Base-by-base conservation (phyloP, 106 monocot genomes). In the Ottelia alismoides region DNA sequence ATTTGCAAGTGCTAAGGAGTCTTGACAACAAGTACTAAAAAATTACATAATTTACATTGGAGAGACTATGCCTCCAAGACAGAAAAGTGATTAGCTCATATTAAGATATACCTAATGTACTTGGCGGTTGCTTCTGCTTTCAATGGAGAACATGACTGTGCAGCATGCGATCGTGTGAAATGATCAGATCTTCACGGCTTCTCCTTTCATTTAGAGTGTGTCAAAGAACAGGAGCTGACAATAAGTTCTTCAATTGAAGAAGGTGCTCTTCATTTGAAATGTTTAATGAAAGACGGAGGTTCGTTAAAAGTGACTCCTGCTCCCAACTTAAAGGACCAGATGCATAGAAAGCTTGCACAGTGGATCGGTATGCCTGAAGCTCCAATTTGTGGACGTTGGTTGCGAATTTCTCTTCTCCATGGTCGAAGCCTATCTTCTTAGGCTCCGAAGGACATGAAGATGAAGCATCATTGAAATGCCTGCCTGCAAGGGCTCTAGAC, bases 201-300 rank as follows among this genome's bases (percentile, higher is more conserved):
- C n/a, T n/a, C n/a, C n/a, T n/a, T n/a, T n/a, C n/a, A n/a, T n/a
- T n/a, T n/a, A n/a, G n/a, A n/a, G n/a, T n/a, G 40, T 16, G 16
- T 56, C 19, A 56, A 31, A 21, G 30, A 30, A 56, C n/a, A 17
- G 19, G 1, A 68, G 62, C 9, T 29, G 69, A 65, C 30, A 75
- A 35, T 1, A 78, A 57, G 28, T 62, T 18, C 64, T 49, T 78
- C 26, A 78, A 19, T 27, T 73, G 59, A 20, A 25, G 55, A 30
- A 67, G 48, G 40, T 80, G 79, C 27, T 80, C 79, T 20, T 80
- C 79, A 53, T 66, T 74, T 30, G 75, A 75, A n/a, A 80, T 80
- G 56, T 80, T 60, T 1, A 80, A 66, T 2, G 52, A 61, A 1
- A 75, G 48, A 23, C 66, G 79, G 50, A 80, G 79, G 45, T 80